These are phyloP conservation scores for Aureobasidium leucospermi DNA, from an alignment of 2,329 filamentous ascomycete species.

Conservation along the genomic window DNA sequence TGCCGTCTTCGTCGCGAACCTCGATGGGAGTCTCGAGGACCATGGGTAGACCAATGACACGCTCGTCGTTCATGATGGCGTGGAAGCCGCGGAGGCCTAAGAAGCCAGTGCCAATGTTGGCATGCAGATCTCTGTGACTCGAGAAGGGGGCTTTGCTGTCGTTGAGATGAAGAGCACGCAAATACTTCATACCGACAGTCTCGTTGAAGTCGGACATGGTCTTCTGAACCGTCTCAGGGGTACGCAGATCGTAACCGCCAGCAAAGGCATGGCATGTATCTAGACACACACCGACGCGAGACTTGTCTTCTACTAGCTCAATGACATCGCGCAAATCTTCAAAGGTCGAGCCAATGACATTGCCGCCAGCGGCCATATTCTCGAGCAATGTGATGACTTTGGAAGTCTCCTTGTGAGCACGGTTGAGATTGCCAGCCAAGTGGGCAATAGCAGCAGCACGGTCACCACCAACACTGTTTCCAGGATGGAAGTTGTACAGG, in stretches of 20 bases:
- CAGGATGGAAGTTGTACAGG: slow-evolving; percentile 98
- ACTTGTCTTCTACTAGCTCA: slow-evolving; percentile 67
- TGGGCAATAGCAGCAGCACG: slow-evolving; percentile 65
- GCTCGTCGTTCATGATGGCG: slow-evolving; percentile 74
- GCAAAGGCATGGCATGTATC: slow-evolving; percentile 97
- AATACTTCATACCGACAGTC: slow-evolving; percentile 68
- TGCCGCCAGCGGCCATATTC: slow-evolving; percentile 89
- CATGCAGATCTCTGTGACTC: slow-evolving; percentile 81
- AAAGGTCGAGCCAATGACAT: slow-evolving; percentile 77
- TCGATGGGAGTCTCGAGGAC: slow-evolving; percentile 95
- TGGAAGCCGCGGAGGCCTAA: slow-evolving; percentile 86
- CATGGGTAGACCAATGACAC: slow-evolving; percentile 75
- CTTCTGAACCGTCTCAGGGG: slow-evolving; percentile 61
- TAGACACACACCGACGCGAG: slow-evolving; percentile 83
- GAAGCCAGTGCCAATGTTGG: slow-evolving; percentile 94
- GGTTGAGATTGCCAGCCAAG: slow-evolving; percentile 76
- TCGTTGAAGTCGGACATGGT: slow-evolving; percentile 72
- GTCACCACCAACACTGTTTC: slow-evolving; percentile 61
- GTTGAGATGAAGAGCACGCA: slow-evolving; percentile 85
- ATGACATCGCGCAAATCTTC: slow-evolving; percentile 85
- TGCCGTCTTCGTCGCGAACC: slow-evolving; percentile 56
- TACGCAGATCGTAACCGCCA: slow-evolving; percentile 81
- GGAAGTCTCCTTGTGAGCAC: slow-evolving; percentile 59
- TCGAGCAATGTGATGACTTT: slow-evolving; percentile 85
- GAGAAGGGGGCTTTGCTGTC: slow-evolving; percentile 86